Base-by-base conservation (phyloP, 768 basidiomycete species). In the Pholiota microspora region DNA sequence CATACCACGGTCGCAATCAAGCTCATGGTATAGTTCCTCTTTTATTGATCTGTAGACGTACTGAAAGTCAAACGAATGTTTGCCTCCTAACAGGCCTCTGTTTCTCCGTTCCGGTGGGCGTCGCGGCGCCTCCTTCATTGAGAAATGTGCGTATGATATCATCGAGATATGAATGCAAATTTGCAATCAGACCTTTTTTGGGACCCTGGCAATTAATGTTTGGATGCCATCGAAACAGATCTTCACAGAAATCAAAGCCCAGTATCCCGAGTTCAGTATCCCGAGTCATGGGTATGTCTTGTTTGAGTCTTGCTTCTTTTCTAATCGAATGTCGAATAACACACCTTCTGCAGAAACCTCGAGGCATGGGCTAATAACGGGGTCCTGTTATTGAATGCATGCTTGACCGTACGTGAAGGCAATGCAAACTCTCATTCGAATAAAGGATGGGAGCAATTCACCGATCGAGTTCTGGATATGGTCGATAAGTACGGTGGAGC, bases 401-500 rank as follows among this genome's bases (percentile, higher is more conserved):
- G 86, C 55, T 78, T 98, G 46, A 96, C 95, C 2, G 95, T 97
- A 34, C 81, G 83, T 51, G 88, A 89, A 0, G 79, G 79, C 53
- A 62, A 80, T 52, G 83, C 95, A 15, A 89, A 82, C 32, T 94
- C 93, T 49, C 95, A 97, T 70, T 81, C 85, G 35, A 82, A 83
- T 62, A 85, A 79, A 69, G 95, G 95, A 53, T 97, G 95, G 95
- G 93, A 97, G 68, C 70, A 79, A 48, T 97, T 96, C 67, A 97
- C 94, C 3, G 90, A 88, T 59, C 74, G 69, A 59, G 86, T 96
- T 55, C 74, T 96, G 54, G 82, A 87, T 58, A 79, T 85, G 55
- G 86, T 94, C 58, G 81, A 90, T 68, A 82, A 76, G 66, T 89
- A 87, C 70, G 86, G 86, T 54, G 83, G 91, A 60, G 81, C 88